These are phyloP conservation scores for Colletotrichum graminicola DNA, from an alignment of 2,329 filamentous ascomycete genomes.

Conservation along the genomic window DNA sequence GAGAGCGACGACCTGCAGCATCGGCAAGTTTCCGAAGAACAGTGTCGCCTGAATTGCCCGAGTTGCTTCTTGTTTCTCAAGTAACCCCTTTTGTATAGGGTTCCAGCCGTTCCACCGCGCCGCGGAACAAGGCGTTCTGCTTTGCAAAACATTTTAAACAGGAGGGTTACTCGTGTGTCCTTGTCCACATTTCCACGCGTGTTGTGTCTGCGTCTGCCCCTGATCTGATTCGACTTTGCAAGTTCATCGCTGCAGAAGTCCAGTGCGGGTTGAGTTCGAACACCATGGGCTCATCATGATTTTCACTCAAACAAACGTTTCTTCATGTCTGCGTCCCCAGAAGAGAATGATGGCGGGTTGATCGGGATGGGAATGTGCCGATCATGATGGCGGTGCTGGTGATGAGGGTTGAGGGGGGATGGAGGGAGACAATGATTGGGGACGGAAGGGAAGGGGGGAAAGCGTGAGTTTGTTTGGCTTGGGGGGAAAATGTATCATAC, in stretches of 20 bases:
- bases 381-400: conserved; percentile 22
- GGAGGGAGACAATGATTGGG: conserved; percentile 2
- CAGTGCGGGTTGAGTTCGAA: conserved; percentile 39
- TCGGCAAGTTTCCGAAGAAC: conserved; percentile 31
- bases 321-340: conserved; percentile 32
- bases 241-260: conserved; percentile 41
- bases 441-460: conserved; percentile 4
- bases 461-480: conserved; percentile 31
- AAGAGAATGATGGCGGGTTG: conserved; percentile 17
- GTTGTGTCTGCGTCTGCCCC: conserved; percentile 30
- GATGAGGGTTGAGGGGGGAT: background rate
- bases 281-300: conserved; percentile 37
- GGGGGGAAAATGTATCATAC: conserved; percentile 42
- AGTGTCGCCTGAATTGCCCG: conserved; percentile 24
- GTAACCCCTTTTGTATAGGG: conserved; percentile 3
- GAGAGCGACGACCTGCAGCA: conserved; percentile 29
- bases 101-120: conserved; percentile 34
- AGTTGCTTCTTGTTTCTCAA: conserved; percentile 18
- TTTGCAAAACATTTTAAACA: conserved; percentile 42
- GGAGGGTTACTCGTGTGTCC: conserved; percentile 41
- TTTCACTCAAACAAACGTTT: conserved; percentile 41
- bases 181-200: conserved; percentile 41
- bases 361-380: conserved; percentile 21
- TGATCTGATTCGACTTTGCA: conserved; percentile 41
- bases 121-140: conserved; percentile 39